phyloP scores from a whole-genome alignment of 1,284 basidiomycete species.

The Athelia psychrophila region DNA sequence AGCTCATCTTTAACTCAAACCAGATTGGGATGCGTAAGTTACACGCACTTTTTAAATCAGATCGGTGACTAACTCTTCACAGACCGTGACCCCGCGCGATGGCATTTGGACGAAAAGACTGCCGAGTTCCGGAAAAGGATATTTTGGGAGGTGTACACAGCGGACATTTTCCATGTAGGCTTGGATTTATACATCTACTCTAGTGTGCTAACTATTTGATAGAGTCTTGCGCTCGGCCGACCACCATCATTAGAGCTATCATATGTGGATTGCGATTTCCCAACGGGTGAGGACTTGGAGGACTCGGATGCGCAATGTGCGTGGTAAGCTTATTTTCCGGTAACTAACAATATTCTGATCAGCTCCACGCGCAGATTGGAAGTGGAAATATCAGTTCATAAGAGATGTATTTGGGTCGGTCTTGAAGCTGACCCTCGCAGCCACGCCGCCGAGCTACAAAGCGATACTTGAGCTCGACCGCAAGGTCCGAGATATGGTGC shows the following conservation, averaged over 20 bases:
- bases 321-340: too few species aligned
- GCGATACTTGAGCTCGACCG: slow-evolving; percentile 45
- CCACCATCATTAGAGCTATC: slow-evolving; percentile 44
- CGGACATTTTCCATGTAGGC: slow-evolving; percentile 44
- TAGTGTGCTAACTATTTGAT: neutral
- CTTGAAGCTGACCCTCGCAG: slow-evolving; percentile 39
- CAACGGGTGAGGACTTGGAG: slow-evolving; percentile 14
- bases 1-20: neutral
- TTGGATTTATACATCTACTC: neutral
- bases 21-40: slow-evolving; percentile 40
- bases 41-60: neutral
- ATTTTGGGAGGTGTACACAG: slow-evolving; percentile 51
- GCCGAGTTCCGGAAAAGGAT: slow-evolving; percentile 44
- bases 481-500: slow-evolving; percentile 31
- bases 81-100: slow-evolving; percentile 53
- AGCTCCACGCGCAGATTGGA: slow-evolving; percentile 42
- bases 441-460: slow-evolving; percentile 39
- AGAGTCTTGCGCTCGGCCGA: slow-evolving; percentile 47
- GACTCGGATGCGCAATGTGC: too few species aligned
- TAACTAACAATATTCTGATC: too few species aligned
- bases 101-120: slow-evolving; percentile 42
- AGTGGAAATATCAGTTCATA: slow-evolving; percentile 42
- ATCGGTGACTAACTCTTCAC: neutral
- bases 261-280: slow-evolving; percentile 46
- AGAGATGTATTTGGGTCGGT: slow-evolving; percentile 42